Percentiles rank a stretch among this genome's conserved stretches.
Conservation (phyloP, 441 rosid species). For the Jatropha multifida region DNA sequence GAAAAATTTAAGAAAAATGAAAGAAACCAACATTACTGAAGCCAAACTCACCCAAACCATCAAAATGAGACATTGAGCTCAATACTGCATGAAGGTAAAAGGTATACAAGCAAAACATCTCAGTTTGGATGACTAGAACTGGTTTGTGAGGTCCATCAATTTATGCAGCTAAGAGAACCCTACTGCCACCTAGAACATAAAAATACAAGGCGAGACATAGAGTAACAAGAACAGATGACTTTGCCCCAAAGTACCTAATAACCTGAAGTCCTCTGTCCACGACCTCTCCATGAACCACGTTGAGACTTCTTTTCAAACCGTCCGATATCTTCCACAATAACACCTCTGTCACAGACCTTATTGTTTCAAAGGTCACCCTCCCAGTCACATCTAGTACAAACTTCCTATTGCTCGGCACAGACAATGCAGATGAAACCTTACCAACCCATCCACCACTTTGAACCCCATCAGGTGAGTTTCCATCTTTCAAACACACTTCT, state of each 20-base stretch:
- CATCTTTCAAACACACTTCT: conserved; percentile 27
- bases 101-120: conserved; percentile 23
- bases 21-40: conserved; percentile 11
- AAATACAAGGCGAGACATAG: conserved; percentile 78
- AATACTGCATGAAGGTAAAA: conserved; percentile 12
- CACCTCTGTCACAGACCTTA: conserved; percentile 58
- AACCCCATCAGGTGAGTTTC: conserved; percentile 30
- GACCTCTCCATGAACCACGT: conserved; percentile 52
- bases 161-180: conserved; percentile 52
- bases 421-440: conserved; percentile 55
- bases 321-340: conserved; percentile 61
- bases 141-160: not conserved
- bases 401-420: conserved; percentile 72
- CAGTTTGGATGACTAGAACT: conserved; percentile 9
- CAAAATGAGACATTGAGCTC: conserved; percentile 10
- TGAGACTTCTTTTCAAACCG: conserved; percentile 46
- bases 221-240: conserved; percentile 68
- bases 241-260: conserved; percentile 59
- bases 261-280: conserved; percentile 63
- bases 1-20: not conserved
- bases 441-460: conserved; percentile 53
- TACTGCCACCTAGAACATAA: conserved; percentile 49
- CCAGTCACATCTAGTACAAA: conserved; percentile 94
- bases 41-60: conserved; percentile 10
- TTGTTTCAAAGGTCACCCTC: conserved; percentile 73